These are phyloP conservation scores for Verticillium albo-atrum DNA, from an alignment of 2,329 filamentous ascomycete species.

Conservation along the genomic window DNA sequence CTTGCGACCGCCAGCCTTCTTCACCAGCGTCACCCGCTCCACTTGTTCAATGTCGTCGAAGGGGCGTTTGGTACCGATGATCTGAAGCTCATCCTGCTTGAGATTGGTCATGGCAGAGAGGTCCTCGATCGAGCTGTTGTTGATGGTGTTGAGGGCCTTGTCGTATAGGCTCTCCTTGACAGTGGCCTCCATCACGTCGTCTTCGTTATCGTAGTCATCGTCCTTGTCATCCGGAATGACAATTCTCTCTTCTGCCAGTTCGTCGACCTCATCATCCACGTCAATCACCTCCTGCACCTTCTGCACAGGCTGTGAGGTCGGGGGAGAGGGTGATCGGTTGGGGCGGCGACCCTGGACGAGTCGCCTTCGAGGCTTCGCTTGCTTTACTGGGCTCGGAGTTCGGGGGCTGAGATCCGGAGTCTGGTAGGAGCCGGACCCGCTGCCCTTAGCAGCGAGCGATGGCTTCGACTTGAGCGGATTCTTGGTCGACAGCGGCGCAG, in stretches of 20 bases:
- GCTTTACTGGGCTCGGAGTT: conserved; percentile 22
- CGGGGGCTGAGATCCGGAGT: not conserved
- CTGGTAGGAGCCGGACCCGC: not conserved
- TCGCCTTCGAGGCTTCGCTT: conserved; percentile 21
- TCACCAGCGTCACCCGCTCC: conserved; percentile 54
- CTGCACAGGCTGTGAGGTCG: conserved; percentile 9
- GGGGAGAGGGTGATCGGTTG: conserved; percentile 9
- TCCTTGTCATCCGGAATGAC: conserved; percentile 32
- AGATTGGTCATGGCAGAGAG: conserved; percentile 78
- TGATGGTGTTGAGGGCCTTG: conserved; percentile 73
- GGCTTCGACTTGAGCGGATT: not conserved
- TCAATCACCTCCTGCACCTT: conserved; percentile 25
- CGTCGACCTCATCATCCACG: conserved; percentile 27
- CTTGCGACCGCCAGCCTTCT: conserved; percentile 42
- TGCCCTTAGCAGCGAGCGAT: not conserved
- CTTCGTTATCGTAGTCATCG: conserved; percentile 33
- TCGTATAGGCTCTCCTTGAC: conserved; percentile 25
- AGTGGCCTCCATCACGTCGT: conserved; percentile 7
- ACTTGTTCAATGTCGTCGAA: conserved; percentile 65
- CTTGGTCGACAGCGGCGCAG: not conserved
- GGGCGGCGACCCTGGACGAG: conserved; percentile 30
- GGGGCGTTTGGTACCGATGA: conserved; percentile 69
- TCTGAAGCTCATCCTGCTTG: conserved; percentile 62
- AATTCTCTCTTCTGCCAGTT: conserved; percentile 6
- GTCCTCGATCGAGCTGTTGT: conserved; percentile 69